These are phyloP conservation scores for Boechera retrofracta DNA, from an alignment of 345 rosid species.

Conservation along the genomic window DNA sequence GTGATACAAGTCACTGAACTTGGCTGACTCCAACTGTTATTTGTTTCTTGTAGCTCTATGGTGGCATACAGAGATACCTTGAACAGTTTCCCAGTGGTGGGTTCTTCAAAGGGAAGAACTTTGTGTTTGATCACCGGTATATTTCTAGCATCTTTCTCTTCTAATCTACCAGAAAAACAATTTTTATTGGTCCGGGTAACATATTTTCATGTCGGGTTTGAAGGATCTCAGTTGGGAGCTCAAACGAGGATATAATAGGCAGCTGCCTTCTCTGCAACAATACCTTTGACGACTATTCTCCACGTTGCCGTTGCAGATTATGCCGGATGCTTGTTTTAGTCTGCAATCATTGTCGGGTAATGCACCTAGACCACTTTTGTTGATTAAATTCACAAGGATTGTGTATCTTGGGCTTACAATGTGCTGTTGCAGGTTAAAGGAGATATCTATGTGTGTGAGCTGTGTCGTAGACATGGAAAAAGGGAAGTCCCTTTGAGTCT, in stretches of 20 bases:
- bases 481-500: slow-evolving; percentile 38
- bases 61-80: slow-evolving; percentile 94
- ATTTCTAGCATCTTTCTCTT: slow-evolving; percentile 15
- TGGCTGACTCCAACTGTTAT: slow-evolving; percentile 19
- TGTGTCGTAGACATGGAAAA: slow-evolving; percentile 76
- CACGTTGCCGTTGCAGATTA: slow-evolving; percentile 75
- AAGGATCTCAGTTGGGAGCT: slow-evolving; percentile 93
- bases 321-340: slow-evolving; percentile 96
- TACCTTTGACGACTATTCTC: slow-evolving; percentile 80
- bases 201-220: slow-evolving; percentile 33
- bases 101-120: slow-evolving; percentile 89
- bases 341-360: slow-evolving; percentile 78
- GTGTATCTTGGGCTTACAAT: slow-evolving; percentile 19
- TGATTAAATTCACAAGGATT: not conserved
- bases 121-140: slow-evolving; percentile 96
- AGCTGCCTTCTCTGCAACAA: slow-evolving; percentile 75
- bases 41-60: slow-evolving; percentile 68
- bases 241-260: slow-evolving; percentile 60
- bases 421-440: slow-evolving; percentile 58
- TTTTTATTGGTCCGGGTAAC: not conserved
- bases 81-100: slow-evolving; percentile 94
- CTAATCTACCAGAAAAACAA: not conserved
- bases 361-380: slow-evolving; percentile 6
- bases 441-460: slow-evolving; percentile 70
- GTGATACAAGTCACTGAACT: slow-evolving; percentile 17